These are phyloP conservation scores for Thoreauomyces humboldtii DNA, from an alignment of 192 early-diverging fungal species.

Conservation along the genomic window DNA sequence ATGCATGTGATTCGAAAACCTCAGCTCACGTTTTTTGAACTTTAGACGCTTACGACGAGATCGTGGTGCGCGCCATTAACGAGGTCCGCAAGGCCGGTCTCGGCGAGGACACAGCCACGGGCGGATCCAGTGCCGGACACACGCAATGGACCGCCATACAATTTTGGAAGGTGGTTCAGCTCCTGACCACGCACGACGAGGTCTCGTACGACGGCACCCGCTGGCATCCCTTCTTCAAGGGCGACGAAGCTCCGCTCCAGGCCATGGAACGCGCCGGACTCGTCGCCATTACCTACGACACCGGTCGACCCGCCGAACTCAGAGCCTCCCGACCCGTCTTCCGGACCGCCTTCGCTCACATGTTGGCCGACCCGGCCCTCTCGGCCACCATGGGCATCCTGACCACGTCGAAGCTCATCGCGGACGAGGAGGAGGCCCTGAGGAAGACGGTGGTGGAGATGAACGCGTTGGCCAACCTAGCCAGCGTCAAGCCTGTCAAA, in stretches of 20 bases:
- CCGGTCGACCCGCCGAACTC: constrained; percentile 77
- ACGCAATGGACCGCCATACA: constrained; percentile 77
- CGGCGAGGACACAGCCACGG: constrained; percentile 54
- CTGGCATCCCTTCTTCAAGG: constrained; percentile 78
- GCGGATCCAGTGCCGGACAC: constrained; percentile 7
- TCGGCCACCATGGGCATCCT: constrained; percentile 73
- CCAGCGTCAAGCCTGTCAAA: not conserved
- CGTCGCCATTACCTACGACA: constrained; percentile 72
- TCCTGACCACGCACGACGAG: constrained; percentile 60
- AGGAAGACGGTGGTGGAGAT: constrained; percentile 36
- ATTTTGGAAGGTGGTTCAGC: constrained; percentile 83
- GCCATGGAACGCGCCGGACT: constrained; percentile 90
- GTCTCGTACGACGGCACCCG: constrained; percentile 83
- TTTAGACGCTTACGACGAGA: constrained; percentile 76
- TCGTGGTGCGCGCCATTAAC: constrained; percentile 72
- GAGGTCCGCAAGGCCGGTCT: constrained; percentile 89
- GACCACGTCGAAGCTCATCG: constrained; percentile 33
- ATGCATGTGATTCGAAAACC: too few relatives aligned
- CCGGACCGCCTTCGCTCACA: constrained; percentile 71
- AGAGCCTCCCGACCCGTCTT: constrained; percentile 82
- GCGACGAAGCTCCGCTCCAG: constrained; percentile 74
- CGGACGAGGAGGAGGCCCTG: constrained; percentile 40
- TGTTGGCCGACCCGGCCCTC: constrained; percentile 69
- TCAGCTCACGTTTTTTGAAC: too few relatives aligned
- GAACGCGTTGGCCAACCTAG: constrained; percentile 5